Base-by-base conservation (phyloP, 257 asterid genomes). In the Plectranthus barbatus region DNA sequence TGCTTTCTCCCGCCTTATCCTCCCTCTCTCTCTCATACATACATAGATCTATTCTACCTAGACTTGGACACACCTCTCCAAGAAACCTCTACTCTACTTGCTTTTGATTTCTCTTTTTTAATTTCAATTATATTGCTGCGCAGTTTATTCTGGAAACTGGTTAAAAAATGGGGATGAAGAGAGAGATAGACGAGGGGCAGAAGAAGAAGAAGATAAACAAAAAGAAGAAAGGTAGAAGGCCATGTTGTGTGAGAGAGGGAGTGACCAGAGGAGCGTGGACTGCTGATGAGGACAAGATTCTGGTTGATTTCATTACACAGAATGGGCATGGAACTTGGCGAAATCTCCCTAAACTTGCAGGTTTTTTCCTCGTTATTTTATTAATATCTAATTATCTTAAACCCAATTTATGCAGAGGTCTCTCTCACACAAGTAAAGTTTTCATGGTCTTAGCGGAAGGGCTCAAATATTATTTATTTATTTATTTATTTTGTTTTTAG, bases 251-350 rank as follows among this genome's bases (percentile, higher is more conserved):
- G 12, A 81, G 67, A 67, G 86, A 71, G 33, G 81, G 65, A 14
- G 65, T 85, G 51, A 88, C 66, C 66, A 85, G 64, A 76, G 96
- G 96, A 26, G 72, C 83, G 0, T 88, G 96, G 96, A 81, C 74
- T 61, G 46, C 80, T 60, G 92, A 81, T 60, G 96, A 88, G 41
- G 96, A 88, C 85, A 79, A 77, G 71, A 72, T 84, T 80, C 87
- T 88, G 33, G 76, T 80, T 56, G 86, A 83, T 56, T 83, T 78
- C 69, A 84, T 88, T 58, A 60, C 79, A 9, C 36, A 69, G 31
- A 79, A 83, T 78, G 95, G 95, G 12, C 84, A 68, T 75, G 83
- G 80, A 5, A 79, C 68, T 40, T 88, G 96, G 96, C 56, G 88
- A 17, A 74, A 81, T 49, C 89, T 88, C 68, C 96, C 96, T 51